These are phyloP conservation scores for Hortiboletus campestris DNA, from an alignment of 768 basidiomycete species.

Conservation along the genomic window DNA sequence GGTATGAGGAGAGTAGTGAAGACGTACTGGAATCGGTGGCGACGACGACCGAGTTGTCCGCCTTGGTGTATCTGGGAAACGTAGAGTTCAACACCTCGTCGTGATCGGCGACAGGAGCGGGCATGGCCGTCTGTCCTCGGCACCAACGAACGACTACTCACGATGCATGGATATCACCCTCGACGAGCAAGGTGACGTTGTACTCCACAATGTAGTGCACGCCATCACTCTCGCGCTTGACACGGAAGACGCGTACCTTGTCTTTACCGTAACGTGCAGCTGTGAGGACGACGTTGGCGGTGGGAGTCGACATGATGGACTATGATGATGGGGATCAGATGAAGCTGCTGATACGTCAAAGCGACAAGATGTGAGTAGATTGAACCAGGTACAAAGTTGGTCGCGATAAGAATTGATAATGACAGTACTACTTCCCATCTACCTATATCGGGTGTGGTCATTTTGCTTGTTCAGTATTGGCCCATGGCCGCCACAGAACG, in stretches of 20 bases:
- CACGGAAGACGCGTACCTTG: conserved; percentile 80
- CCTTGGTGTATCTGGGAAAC: conserved; percentile 69
- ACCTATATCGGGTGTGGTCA: too few relatives aligned
- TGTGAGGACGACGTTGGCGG: conserved; percentile 32
- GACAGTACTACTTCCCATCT: too few relatives aligned
- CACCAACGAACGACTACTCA: conserved; percentile 25
- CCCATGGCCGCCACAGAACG: too few relatives aligned
- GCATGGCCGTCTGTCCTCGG: not conserved
- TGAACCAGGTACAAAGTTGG: not conserved
- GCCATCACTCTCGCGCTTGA: conserved; percentile 62
- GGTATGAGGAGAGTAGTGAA: not conserved
- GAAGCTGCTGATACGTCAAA: not conserved
- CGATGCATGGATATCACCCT: conserved; percentile 82
- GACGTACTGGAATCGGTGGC: conserved; percentile 87
- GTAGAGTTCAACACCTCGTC: not conserved
- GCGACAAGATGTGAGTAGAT: not conserved
- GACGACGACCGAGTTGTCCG: conserved; percentile 85
- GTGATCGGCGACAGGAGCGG: not conserved
- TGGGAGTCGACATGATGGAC: conserved; percentile 28
- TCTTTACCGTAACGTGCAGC: conserved; percentile 84
- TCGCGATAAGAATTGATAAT: not conserved
- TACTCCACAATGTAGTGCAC: conserved; percentile 83
- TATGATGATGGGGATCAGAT: not conserved
- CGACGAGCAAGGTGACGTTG: conserved; percentile 73
- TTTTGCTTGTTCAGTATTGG: too few relatives aligned